Conservation (phyloP, 371 early-diverging fungal genomes). For the Mortierella sp. region DNA sequence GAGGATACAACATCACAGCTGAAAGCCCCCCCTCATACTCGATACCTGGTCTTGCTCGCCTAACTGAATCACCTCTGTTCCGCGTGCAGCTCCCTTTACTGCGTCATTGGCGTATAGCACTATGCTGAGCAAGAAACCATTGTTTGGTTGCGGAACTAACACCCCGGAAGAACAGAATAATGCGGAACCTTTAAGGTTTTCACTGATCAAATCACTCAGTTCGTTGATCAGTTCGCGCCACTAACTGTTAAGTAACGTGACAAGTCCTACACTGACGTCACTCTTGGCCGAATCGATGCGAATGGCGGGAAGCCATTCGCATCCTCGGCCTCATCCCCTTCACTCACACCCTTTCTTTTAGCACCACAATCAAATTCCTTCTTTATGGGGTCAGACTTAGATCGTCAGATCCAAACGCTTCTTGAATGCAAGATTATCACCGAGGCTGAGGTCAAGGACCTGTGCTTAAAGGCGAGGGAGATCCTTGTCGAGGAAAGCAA, state of each 20-base stretch:
- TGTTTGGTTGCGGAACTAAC: neutral
- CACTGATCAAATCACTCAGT: neutral
- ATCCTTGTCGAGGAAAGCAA: slow-evolving; percentile 96
- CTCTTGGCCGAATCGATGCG: no score
- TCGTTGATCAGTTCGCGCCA: neutral
- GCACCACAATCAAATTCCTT: neutral
- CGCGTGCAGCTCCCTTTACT: neutral
- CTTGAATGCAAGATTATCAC: slow-evolving; percentile 92
- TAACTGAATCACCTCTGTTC: neutral
- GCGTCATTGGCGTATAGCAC: neutral
- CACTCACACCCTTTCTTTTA: neutral
- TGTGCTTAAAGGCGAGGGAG: slow-evolving; percentile 95
- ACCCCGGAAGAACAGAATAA: neutral
- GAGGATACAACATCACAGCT: neutral
- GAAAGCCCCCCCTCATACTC: neutral
- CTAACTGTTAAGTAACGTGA: no score
- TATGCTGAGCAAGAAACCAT: neutral
- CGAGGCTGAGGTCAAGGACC: slow-evolving; percentile 93
- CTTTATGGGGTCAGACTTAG: slow-evolving; percentile 58
- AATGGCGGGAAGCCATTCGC: no score
- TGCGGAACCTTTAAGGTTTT: neutral
- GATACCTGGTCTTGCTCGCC: neutral
- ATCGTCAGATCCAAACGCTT: slow-evolving; percentile 90
- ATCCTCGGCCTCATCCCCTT: neutral
- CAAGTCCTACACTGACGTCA: no score